Conservation (phyloP, 805 yeast species). For the Ogataea ramenticola region DNA sequence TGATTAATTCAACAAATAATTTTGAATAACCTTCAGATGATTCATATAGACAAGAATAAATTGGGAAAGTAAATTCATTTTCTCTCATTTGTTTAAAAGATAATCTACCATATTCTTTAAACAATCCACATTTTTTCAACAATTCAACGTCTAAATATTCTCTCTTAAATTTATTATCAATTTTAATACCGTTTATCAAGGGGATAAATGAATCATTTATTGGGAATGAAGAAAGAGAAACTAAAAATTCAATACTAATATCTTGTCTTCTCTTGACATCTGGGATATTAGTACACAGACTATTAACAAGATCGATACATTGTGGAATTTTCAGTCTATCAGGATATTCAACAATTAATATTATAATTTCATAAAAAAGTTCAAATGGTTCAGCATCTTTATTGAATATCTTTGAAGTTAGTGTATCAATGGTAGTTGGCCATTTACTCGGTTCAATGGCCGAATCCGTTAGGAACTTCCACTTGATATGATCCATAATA, state of each 20-base stretch:
- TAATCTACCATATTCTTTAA: slow-evolving; percentile 20
- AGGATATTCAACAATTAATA: slow-evolving; percentile 15
- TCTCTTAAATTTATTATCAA: slow-evolving; percentile 19
- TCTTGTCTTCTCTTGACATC: slow-evolving; percentile 16
- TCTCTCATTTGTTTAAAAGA: slow-evolving; percentile 23
- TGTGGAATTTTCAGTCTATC: slow-evolving; percentile 12
- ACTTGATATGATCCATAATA: not conserved
- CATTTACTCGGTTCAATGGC: slow-evolving; percentile 2
- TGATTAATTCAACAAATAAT: slow-evolving; percentile 41
- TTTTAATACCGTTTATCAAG: slow-evolving; percentile 13
- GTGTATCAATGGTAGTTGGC: slow-evolving; percentile 4
- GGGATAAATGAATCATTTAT: slow-evolving; percentile 3
- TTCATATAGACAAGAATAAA: slow-evolving; percentile 62
- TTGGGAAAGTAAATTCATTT: slow-evolving; percentile 21
- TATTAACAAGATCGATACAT: slow-evolving; percentile 13
- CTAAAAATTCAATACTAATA: slow-evolving; percentile 15
- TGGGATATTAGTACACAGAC: slow-evolving; percentile 10
- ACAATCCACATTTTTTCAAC: slow-evolving; percentile 20
- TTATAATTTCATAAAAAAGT: slow-evolving; percentile 21
- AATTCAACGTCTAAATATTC: slow-evolving; percentile 20
- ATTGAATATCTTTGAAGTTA: not conserved
- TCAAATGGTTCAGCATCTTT: not conserved
- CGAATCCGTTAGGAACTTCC: slow-evolving; percentile 11
- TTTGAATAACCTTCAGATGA: slow-evolving; percentile 74
- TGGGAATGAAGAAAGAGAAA: slow-evolving; percentile 20